Conservation (phyloP, 139 green algal species). For the Micractinium conductrix region DNA sequence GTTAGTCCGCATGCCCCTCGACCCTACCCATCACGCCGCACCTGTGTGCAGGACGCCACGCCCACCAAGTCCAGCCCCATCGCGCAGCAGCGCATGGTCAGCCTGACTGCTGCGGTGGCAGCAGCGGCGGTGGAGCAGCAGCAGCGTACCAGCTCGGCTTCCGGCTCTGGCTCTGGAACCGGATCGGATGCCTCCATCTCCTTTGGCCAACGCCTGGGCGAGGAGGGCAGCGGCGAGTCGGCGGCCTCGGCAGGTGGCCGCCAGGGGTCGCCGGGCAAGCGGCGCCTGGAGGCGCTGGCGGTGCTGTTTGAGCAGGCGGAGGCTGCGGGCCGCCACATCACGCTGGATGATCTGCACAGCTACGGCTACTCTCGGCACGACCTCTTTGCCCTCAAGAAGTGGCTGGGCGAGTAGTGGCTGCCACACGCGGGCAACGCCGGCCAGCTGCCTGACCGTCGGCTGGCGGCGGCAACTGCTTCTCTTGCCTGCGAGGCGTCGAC, state of each 20-base stretch:
- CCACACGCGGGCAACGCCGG: too few relatives aligned
- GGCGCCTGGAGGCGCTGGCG: background rate
- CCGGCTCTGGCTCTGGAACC: background rate
- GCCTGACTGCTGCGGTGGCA: background rate
- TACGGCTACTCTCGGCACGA: background rate
- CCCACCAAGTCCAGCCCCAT: conserved; percentile 20
- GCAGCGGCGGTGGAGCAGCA: background rate
- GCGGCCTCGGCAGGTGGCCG: background rate
- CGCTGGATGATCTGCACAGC: background rate
- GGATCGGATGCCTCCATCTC: background rate
- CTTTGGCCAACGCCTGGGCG: background rate
- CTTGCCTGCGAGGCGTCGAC: too few relatives aligned
- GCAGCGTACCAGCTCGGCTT: background rate
- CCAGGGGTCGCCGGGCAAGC: too few relatives aligned
- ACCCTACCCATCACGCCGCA: too few relatives aligned
- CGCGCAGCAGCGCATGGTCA: conserved; percentile 26
- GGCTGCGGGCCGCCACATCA: background rate
- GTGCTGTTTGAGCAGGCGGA: background rate
- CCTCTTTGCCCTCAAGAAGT: conserved; percentile 1
- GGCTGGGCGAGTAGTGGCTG: background rate
- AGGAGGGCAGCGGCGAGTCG: background rate
- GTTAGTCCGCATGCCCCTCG: too few relatives aligned
- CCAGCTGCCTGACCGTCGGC: too few relatives aligned
- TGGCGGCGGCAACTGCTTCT: too few relatives aligned
- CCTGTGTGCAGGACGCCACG: conserved; percentile 11